Percentiles rank a stretch among this genome's conserved stretches.
These are phyloP conservation scores for Gamarada debralockiae DNA, from an alignment of 495 filamentous ascomycete species.

Conservation along the genomic window DNA sequence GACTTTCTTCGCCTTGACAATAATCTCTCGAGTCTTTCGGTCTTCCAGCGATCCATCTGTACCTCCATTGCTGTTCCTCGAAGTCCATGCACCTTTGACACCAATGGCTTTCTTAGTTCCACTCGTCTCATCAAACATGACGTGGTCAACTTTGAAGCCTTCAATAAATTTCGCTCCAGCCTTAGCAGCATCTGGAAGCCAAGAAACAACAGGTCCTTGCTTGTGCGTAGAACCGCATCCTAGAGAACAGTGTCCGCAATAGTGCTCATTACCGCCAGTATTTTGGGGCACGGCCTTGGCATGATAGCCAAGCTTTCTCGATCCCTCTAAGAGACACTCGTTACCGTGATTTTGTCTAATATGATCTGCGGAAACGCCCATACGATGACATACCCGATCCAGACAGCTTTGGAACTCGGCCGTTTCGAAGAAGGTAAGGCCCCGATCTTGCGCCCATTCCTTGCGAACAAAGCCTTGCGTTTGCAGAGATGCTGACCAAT, in stretches of 20 bases:
- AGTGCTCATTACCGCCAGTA: conserved; percentile 62
- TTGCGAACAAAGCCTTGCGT: conserved; percentile 74
- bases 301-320: conserved; percentile 68
- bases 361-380: conserved; percentile 70
- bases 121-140: conserved; percentile 58
- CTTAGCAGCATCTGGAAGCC: conserved; percentile 70
- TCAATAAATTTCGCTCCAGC: conserved; percentile 78
- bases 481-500: conserved; percentile 79
- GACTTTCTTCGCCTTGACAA: conserved; percentile 78
- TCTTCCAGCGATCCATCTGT: conserved; percentile 42
- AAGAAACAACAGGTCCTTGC: conserved; percentile 72
- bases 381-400: conserved; percentile 63
- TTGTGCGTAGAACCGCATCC: conserved; percentile 74
- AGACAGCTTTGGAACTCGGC: conserved; percentile 70
- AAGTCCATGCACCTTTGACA: conserved; percentile 68
- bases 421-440: conserved; percentile 75
- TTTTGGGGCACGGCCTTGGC: conserved; percentile 76
- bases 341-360: conserved; percentile 71
- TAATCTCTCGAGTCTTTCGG: conserved; percentile 50
- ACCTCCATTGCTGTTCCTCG: conserved; percentile 58
- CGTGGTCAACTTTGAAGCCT: conserved; percentile 63
- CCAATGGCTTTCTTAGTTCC: conserved; percentile 60
- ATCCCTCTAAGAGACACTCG: conserved; percentile 65
- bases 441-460: conserved; percentile 70
- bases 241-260: conserved; percentile 74